These are phyloP conservation scores for Colletotrichum sp. DNA, from an alignment of 2,329 filamentous ascomycete genomes.

Conservation along the genomic window DNA sequence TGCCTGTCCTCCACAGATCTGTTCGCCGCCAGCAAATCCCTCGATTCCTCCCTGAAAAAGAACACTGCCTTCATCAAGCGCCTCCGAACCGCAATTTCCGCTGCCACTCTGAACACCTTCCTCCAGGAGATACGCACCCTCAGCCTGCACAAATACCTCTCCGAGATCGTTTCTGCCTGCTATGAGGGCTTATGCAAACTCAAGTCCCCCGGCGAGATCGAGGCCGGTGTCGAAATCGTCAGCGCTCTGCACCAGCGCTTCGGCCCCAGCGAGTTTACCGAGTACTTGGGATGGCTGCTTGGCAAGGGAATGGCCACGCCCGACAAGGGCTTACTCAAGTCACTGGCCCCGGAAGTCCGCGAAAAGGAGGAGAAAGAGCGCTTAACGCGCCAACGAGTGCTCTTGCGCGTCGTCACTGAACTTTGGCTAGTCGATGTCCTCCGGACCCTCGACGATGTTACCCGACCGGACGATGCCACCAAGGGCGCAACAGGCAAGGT, in stretches of 20 bases:
- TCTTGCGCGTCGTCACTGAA: conserved; percentile 91
- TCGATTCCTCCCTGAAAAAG: conserved; percentile 96
- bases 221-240: conserved; percentile 89
- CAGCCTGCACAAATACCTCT: conserved; percentile 94
- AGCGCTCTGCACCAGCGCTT: conserved; percentile 97
- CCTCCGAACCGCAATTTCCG: conserved; percentile 85
- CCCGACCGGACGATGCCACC: conserved; percentile 66
- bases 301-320: conserved; percentile 91
- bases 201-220: conserved; percentile 90
- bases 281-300: conserved; percentile 89
- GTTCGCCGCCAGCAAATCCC: conserved; percentile 76
- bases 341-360: conserved; percentile 77
- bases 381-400: conserved; percentile 80
- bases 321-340: conserved; percentile 83
- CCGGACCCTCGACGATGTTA: conserved; percentile 76
- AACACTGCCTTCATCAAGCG: conserved; percentile 98
- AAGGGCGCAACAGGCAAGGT: conserved; percentile 68
- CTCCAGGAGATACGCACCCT: conserved; percentile 88
- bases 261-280: conserved; percentile 87
- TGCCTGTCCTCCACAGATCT: conserved; percentile 61
- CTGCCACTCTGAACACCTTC: conserved; percentile 81
- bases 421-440: conserved; percentile 93
- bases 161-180: conserved; percentile 94
- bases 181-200: conserved; percentile 93
- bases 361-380: conserved; percentile 98